Base-by-base conservation (phyloP, 345 rosid species). In the Populus deltoides region DNA sequence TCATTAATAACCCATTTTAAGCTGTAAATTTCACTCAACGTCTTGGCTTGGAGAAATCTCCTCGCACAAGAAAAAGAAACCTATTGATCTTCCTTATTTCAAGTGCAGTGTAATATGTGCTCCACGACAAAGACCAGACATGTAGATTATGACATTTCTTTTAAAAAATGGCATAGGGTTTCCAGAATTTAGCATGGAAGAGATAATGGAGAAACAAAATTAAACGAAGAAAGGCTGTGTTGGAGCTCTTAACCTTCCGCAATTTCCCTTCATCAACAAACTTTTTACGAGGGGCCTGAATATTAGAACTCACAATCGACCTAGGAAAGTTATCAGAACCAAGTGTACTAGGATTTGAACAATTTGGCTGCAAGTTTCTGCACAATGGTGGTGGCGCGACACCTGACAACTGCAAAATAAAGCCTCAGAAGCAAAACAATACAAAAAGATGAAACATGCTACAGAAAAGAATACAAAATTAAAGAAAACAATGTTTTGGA, bases 181-280 rank as follows among this genome's bases (percentile, higher is more conserved):
- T n/a, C 35, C 51, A 4, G 2, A 61, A 66, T 59, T 70, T 39
- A 69, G 11, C 29, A 22, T 66, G 74, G 41, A 70, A 35, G 45
- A 41, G 33, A 25, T 43, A 75, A 15, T 69, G 59, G 67, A 51
- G 49, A 68, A 51, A 71, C 7, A 68, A 68, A 43, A 24, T 51
- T 67, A 7, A 79, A 66, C 4, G 33, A 36, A 3, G 3, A 72
- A 47, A 15, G 24, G 6, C 39, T 45, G 62, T n/a, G 20, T 24
- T 35, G 41, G 4, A 75, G 36, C 25, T 73, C 70, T 51, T 36
- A 75, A 96, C 99, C 99, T 96, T 94, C 35, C 98, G 89, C 79
- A 96, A 81, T 85, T 96, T 96, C 85, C 99, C 98, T 86, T 96
- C 99, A 84, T 96, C 99, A 71, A 96, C 94, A 83, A 96, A 91